phyloP scores from a whole-genome alignment of 2,329 filamentous ascomycete genomes.

The Cadophora gregata region DNA sequence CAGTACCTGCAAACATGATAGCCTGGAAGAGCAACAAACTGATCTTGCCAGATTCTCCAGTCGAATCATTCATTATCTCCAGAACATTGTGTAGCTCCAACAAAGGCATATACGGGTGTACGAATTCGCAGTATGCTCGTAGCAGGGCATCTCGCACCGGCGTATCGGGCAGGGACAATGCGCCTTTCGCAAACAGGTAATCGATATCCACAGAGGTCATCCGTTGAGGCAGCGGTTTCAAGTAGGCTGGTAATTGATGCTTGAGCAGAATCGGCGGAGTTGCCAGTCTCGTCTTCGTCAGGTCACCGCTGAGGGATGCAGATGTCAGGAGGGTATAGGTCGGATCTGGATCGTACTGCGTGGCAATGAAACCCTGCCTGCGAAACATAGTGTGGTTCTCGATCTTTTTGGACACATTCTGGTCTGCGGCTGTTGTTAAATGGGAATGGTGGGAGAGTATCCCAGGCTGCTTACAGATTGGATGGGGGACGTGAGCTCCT shows the following conservation, averaged over 20 bases:
- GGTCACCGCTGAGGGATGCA: slow-evolving; percentile 40
- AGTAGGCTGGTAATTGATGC: slow-evolving; percentile 63
- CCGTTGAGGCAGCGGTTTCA: slow-evolving; percentile 78
- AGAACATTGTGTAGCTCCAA: slow-evolving; percentile 71
- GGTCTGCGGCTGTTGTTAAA: slow-evolving; percentile 36
- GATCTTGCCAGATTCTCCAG: slow-evolving; percentile 73
- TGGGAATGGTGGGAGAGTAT: neutral
- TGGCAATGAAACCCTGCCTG: slow-evolving; percentile 28
- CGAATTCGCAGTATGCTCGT: slow-evolving; percentile 83
- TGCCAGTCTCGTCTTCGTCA: slow-evolving; percentile 34
- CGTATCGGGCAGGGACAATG: slow-evolving; percentile 74
- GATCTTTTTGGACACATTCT: slow-evolving; percentile 36
- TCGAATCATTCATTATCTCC: slow-evolving; percentile 64
- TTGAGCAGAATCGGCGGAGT: slow-evolving; percentile 33
- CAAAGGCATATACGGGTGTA: slow-evolving; percentile 93
- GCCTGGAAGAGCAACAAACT: slow-evolving; percentile 92
- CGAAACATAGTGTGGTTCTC: slow-evolving; percentile 30
- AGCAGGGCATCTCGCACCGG: slow-evolving; percentile 80
- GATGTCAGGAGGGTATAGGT: slow-evolving; percentile 35
- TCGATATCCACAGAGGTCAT: slow-evolving; percentile 82
- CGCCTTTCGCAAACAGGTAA: slow-evolving; percentile 84
- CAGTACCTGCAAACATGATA: slow-evolving; percentile 91
- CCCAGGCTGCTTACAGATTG: slow-evolving; percentile 42
- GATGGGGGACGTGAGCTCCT: slow-evolving; percentile 40
- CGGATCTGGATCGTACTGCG: slow-evolving; percentile 30